These are phyloP conservation scores for Dothistroma septosporum DNA, from an alignment of 2,329 filamentous ascomycete genomes.

Conservation along the genomic window DNA sequence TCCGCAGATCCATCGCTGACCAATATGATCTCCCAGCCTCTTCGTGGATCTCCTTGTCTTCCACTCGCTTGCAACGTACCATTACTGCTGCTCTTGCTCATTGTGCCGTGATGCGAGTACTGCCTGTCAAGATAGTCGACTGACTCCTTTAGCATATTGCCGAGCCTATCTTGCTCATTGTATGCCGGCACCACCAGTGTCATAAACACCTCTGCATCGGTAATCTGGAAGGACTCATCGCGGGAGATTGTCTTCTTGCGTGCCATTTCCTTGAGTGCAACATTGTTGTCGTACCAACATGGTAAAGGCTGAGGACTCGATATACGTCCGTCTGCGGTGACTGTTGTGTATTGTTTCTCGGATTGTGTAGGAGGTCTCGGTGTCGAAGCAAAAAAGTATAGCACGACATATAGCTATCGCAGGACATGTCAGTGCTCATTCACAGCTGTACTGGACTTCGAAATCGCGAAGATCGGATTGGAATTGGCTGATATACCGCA, in stretches of 20 bases:
- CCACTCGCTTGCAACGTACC: constrained; percentile 29
- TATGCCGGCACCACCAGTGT: constrained; percentile 92
- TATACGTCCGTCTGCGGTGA: constrained; percentile 59
- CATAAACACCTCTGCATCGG: constrained; percentile 75
- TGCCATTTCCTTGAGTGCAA: constrained; percentile 51
- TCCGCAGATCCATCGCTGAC: constrained; percentile 88
- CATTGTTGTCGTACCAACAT: constrained; percentile 82
- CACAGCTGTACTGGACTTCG: neutral
- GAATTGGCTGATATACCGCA: constrained; percentile 10
- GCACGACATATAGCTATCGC: constrained; percentile 38
- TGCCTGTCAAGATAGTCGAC: constrained; percentile 76
- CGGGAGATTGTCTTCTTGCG: constrained; percentile 31
- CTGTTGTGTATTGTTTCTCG: constrained; percentile 82
- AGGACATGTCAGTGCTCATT: constrained; percentile 8
- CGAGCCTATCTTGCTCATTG: constrained; percentile 83
- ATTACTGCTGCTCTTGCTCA: constrained; percentile 31
- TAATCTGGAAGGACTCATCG: constrained; percentile 57
- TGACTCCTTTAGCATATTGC: constrained; percentile 83
- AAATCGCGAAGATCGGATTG: neutral
- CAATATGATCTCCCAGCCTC: constrained; percentile 87
- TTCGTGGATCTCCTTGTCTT: constrained; percentile 27
- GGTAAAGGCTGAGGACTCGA: constrained; percentile 59
- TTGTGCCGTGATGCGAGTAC: constrained; percentile 47
- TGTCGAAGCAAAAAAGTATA: constrained; percentile 73
- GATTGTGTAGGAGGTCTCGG: constrained; percentile 69